Evolutionary conservation across 148 eudicot genomes (phyloP).

Genomic region (Persicaria maculosa): DNA sequence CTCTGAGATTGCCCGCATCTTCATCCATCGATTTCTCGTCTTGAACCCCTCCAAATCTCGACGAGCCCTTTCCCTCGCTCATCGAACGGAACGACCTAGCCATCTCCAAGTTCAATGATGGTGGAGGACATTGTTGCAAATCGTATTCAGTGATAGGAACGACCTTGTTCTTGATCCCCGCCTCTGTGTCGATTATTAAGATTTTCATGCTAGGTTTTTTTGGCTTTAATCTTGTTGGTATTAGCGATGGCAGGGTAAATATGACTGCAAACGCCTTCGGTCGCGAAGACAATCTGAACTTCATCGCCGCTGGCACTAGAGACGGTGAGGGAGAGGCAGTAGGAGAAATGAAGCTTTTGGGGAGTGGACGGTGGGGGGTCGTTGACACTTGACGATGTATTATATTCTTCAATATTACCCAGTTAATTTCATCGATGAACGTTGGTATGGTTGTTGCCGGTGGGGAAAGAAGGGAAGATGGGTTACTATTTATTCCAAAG

Average conservation of each 20-base stretch:
- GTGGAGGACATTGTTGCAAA: constrained; percentile 30
- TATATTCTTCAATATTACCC: too few species aligned
- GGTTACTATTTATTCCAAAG: too few species aligned
- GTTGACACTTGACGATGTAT: too few species aligned
- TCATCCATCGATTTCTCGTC: too few species aligned
- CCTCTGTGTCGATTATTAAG: constrained; percentile 42
- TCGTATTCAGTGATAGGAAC: constrained; percentile 48
- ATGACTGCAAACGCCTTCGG: constrained; percentile 51
- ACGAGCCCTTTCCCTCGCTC: too few species aligned
- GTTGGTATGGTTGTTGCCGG: too few species aligned
- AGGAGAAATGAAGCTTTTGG: not conserved
- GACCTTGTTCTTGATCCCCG: constrained; percentile 46
- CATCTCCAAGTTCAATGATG: too few species aligned
- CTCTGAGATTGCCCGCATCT: too few species aligned
- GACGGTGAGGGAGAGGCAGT: constrained; percentile 17
- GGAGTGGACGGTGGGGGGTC: not conserved
- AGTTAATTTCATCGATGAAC: too few species aligned
- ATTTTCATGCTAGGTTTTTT: constrained; percentile 31
- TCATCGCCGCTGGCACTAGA: not conserved
- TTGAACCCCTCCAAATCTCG: too few species aligned
- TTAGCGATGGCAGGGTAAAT: constrained; percentile 61
- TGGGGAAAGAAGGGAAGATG: too few species aligned
- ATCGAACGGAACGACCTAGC: too few species aligned
- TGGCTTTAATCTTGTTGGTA: constrained; percentile 42
- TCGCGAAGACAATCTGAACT: constrained; percentile 36